Percentiles rank a stretch among this genome's conserved stretches.
phyloP scores from a whole-genome alignment of 1,139 yeast species.

The Lodderomyces theae region DNA sequence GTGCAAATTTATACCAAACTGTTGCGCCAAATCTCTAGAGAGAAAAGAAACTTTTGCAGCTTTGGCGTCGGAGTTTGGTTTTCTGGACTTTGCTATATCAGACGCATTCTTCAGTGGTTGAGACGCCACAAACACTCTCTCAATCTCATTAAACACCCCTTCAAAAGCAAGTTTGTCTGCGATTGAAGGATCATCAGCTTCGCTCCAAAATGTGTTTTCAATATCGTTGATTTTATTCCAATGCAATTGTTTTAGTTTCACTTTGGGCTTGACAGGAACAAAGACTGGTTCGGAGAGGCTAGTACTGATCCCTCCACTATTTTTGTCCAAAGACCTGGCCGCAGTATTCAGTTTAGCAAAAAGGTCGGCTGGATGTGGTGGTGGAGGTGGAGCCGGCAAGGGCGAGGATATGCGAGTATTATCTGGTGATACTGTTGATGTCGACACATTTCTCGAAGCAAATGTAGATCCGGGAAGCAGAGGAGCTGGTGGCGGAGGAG shows the following conservation, averaged over 20 bases:
- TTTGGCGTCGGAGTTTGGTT: slow-evolving; percentile 18
- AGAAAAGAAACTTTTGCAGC: slow-evolving; percentile 55
- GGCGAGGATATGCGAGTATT: slow-evolving; percentile 1
- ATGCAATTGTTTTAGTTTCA: slow-evolving; percentile 85
- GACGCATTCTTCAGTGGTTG: slow-evolving; percentile 33
- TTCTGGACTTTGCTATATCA: slow-evolving; percentile 36
- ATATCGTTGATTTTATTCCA: slow-evolving; percentile 83
- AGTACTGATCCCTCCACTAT: not conserved
- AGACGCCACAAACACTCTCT: slow-evolving; percentile 64
- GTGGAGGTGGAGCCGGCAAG: slow-evolving; percentile 19
- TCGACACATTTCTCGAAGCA: not conserved
- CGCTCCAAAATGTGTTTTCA: slow-evolving; percentile 81
- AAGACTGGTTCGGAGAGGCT: slow-evolving; percentile 3
- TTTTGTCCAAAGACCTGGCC: not conserved
- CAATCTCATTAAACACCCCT: slow-evolving; percentile 80
- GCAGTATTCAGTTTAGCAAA: not conserved
- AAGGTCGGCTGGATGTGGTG: slow-evolving; percentile 8
- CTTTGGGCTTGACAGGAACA: slow-evolving; percentile 47
- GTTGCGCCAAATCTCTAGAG: slow-evolving; percentile 76
- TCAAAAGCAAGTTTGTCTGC: slow-evolving; percentile 56
- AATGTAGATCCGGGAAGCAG: slow-evolving; percentile 8
- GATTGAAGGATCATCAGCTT: slow-evolving; percentile 45
- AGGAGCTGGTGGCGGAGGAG: slow-evolving; percentile 8
- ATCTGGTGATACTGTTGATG: not conserved
- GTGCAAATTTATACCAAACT: slow-evolving; percentile 89